Conservation (phyloP, 441 rosid genomes). For the Arabidopsis lyrata region DNA sequence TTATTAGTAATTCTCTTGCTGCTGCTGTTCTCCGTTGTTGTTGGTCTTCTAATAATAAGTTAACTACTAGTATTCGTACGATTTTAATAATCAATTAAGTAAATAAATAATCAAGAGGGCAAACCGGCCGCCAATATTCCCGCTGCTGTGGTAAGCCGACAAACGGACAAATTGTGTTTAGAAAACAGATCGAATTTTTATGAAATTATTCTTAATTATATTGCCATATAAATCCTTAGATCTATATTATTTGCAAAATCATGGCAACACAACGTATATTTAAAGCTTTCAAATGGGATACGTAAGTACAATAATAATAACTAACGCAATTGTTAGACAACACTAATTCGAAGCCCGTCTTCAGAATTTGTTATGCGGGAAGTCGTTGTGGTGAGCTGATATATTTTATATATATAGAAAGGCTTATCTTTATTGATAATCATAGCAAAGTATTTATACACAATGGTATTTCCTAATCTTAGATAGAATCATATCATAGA, state of each 20-base stretch:
- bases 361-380: too few relatives aligned
- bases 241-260: slow-evolving; percentile 23
- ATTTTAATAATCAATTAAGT: slow-evolving; percentile 4
- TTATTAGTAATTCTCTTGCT: slow-evolving; percentile 17
- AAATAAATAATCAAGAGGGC: slow-evolving; percentile 25
- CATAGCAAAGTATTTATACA: too few relatives aligned
- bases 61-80: background rate
- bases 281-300: background rate
- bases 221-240: slow-evolving; percentile 13
- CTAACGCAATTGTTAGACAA: slow-evolving; percentile 19
- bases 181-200: slow-evolving; percentile 35
- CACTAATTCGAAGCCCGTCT: too few relatives aligned
- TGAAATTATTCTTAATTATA: slow-evolving; percentile 22
- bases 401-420: too few relatives aligned
- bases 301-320: slow-evolving; percentile 6
- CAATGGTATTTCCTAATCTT: too few relatives aligned
- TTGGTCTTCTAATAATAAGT: slow-evolving; percentile 12
- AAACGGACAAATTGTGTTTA: slow-evolving; percentile 55
- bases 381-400: too few relatives aligned
- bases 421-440: too few relatives aligned
- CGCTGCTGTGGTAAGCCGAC: slow-evolving; percentile 62
- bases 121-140: slow-evolving; percentile 59
- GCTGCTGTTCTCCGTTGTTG: slow-evolving; percentile 1
- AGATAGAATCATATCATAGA: too few relatives aligned
- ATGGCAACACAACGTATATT: slow-evolving; percentile 18